A percentile compares a stretch with the other conserved stretches of the same genome.
Evolutionary conservation across 176 grass and related monocot genomes (phyloP).

Genomic region (Eragrostis curvula): DNA sequence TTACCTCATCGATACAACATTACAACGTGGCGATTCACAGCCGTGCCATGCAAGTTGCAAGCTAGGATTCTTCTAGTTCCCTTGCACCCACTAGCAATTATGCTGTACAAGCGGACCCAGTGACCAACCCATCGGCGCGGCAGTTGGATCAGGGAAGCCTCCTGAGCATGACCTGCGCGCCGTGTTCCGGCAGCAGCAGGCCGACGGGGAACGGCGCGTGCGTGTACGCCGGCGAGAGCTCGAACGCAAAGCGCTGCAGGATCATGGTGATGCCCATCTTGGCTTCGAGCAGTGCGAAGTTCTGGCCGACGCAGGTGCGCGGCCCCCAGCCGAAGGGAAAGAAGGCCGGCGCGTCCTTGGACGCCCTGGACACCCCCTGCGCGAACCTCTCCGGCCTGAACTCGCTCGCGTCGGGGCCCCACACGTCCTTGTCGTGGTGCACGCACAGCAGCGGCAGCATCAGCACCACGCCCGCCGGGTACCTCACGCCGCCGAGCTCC

Average conservation of each 20-base stretch:
- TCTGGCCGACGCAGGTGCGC: conserved; percentile 74
- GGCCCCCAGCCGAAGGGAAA: conserved; percentile 81
- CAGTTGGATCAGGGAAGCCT: conserved; percentile 37
- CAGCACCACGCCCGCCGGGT: conserved; percentile 61
- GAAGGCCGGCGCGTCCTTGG: conserved; percentile 45
- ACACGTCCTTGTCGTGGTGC: conserved; percentile 70
- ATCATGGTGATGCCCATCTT: conserved; percentile 73
- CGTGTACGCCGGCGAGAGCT: conserved; percentile 68
- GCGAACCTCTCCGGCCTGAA: conserved; percentile 83
- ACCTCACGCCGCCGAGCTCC: conserved; percentile 55
- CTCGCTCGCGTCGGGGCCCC: conserved; percentile 59
- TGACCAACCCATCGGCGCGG: neutral
- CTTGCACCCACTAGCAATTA: neutral
- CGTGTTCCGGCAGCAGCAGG: conserved; percentile 67
- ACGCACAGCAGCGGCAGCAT: conserved; percentile 47
- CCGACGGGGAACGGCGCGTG: conserved; percentile 56
- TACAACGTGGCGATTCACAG: neutral
- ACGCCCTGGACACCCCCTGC: conserved; percentile 68
- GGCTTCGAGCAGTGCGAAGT: conserved; percentile 78
- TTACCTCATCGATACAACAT: neutral
- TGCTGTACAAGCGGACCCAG: conserved; percentile 35
- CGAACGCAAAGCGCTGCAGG: conserved; percentile 73
- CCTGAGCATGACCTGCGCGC: conserved; percentile 63
- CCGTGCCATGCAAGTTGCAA: conserved; percentile 16
- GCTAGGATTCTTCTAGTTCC: conserved; percentile 20